Evolutionary conservation across 2,329 filamentous ascomycete species (phyloP), one percentile per base, ranked within the genome.

Genomic region (Plectosphaerella plurivora): DNA sequence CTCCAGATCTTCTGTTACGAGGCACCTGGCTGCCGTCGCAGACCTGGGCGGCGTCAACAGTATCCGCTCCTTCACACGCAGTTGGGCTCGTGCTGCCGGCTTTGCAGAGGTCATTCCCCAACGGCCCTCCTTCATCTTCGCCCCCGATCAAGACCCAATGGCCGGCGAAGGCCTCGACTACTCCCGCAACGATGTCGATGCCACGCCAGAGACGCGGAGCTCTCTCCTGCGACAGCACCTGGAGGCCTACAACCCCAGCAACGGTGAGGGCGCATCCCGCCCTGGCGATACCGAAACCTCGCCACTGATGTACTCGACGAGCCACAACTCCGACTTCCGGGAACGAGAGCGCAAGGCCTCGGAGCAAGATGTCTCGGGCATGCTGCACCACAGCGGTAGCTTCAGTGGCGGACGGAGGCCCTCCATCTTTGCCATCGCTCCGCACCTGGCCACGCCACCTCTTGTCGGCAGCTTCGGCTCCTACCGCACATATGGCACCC

Each of bases 41-140:
- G 86, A 96, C 55, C 86, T 89, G 47, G 94, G 93, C 58, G 93
- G 93, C 49, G 87, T 92, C 55, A 97, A 97, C 75, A 95, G 89
- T 69, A 88, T 97, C 62, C 87, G 94, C 64, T 96, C 92, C 63
- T 97, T 97, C 66, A 89, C 92, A 45, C 83, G 88, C 55, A 96
- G 90, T 61, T 96, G 91, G 88, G 90, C 93, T 70, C 86, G 93
- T 66, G 93, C 93, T 37, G 91, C 91, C 24, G 87, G 81, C 53
- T 97, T 97, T 69, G 82, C 84, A 57, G 92, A 97, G 68, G 89
- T 96, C 60, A 86, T 94, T 35, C 90, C 91, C 5, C 86, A 89
- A 51, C 83, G 86, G 15, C 84, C 86, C 14, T 87, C 89, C 35
- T 91, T 96, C 65, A 76, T 89, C 50, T 80, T 84, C 56, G 78